Base-by-base conservation (phyloP, 208 protist species). In the Porcisia hertigi region DNA sequence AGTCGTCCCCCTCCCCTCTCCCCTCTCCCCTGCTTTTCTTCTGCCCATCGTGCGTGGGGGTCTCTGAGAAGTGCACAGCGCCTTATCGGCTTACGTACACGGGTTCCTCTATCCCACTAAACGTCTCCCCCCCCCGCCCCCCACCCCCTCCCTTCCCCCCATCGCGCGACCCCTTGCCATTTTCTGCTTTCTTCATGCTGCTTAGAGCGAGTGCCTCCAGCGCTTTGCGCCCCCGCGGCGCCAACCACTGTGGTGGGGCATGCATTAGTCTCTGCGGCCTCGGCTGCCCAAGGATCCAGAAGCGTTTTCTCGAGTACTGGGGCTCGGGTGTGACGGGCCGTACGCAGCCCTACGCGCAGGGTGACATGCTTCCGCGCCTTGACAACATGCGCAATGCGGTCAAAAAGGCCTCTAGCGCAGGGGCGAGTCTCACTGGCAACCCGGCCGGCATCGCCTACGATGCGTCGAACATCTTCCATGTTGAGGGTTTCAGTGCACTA, bases 291-390 rank as follows among this genome's bases (percentile, higher is more conserved):
- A 43, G 86, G 60, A 71, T 86, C 12, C 88, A 88, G 80, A 71
- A 84, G 43, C 88, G 92, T 49, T 86, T 85, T 49, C 39, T 95
- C 60, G 93, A 97, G 86, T 94, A 97, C 85, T 97, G 91, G 91
- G 88, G 87, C 39, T 77, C 81, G 18, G 82, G 82, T 14, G 90
- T 95, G 25, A 94, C 91, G 14, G 85, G 85, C 12, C 90, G 90
- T 72, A 97, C 93, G 55, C 93, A 97, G 81, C 80, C 87, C 20
- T 97, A 90, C 73, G 93, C 93, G 4, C 91, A 92, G 70, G 93
- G 93, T 59, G 91, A 97, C 76, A 91, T 93, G 85, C 53, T 97
- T 11, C 91, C 91, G 0, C 86, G 84, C 55, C 12, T 88, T 12
- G 91, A 94, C 81, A 97, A 97, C 83, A 95, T 80, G 16, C 82